Evolutionary conservation across 148 eudicot species (phyloP).

Genomic region (Silene latifolia): DNA sequence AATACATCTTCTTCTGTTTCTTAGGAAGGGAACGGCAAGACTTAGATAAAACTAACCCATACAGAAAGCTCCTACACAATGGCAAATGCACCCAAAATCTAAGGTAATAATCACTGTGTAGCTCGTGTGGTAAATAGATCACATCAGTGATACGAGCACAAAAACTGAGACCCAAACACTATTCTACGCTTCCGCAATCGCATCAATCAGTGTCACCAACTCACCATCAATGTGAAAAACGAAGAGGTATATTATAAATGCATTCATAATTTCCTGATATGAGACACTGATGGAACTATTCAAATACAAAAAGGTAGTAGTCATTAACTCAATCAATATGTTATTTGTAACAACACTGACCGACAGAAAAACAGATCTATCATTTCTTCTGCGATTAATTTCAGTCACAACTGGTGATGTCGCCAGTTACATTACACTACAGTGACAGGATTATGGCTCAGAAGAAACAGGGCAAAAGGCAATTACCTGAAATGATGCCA

Average conservation of each 20-base stretch:
- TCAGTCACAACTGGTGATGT: neutral
- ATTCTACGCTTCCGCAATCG: too few species aligned
- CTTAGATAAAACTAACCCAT: too few species aligned
- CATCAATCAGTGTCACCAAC: neutral
- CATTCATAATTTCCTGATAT: too few species aligned
- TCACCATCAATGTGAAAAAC: neutral
- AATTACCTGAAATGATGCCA: constrained; percentile 90
- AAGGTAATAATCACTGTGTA: too few species aligned
- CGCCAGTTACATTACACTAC: neutral
- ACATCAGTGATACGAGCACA: too few species aligned
- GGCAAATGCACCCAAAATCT: too few species aligned
- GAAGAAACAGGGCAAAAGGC: constrained; percentile 10
- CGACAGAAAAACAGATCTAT: neutral
- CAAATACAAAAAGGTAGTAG: neutral
- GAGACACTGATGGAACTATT: too few species aligned
- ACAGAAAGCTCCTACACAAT: too few species aligned
- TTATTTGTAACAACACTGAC: neutral
- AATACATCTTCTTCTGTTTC: neutral
- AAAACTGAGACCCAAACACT: too few species aligned
- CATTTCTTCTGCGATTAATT: neutral
- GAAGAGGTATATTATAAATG: too few species aligned
- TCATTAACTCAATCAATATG: neutral
- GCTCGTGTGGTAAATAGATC: too few species aligned
- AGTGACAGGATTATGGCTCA: neutral
- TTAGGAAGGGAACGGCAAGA: neutral